Base-by-base conservation (phyloP, 768 basidiomycete species). In the Russula sp. region DNA sequence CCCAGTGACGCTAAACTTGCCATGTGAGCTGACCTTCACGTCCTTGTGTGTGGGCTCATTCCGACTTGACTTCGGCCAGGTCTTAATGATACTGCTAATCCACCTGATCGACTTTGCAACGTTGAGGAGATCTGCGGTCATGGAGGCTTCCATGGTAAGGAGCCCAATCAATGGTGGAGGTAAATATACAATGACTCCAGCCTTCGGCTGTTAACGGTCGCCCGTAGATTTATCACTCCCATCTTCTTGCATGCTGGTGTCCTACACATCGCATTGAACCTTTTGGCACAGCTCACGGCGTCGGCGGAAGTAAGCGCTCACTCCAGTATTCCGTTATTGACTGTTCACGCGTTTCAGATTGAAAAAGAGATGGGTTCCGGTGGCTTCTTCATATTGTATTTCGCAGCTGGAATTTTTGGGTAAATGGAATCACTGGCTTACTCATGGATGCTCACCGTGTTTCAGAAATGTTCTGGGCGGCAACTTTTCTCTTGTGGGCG, bases 211-310 rank as follows among this genome's bases (percentile, higher is more conserved):
- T 51, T 66, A 40, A 45, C 49, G 16, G 32, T 45, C 34, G 59
- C 62, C 32, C 49, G 52, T 68, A 89, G 91, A 66, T 68, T 69
- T 11, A 69, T 67, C 31, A 68, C 68, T 5, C 68, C 94, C 9
- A 89, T 96, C 55, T 97, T 98, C 71, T 75, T 98, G 6, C 96
- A 98, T 68, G 97, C 93, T 11, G 96, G 96, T n/a, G 79, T 99
- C 61, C 79, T 99, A n/a, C 96, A 99, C 72, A 79, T 96, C 40
- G 67, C 88, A 4, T 71, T 99, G 64, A 99, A 99, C 71, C 89
- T 98, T 86, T 72, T 95, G 34, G 94, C 88, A 14, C 95, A 96
- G 69, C 72, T 89, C 61, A 84, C 82, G 0, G 76, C 89, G n/a
- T 88, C 87, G 7, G 89, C 87, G 40, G 86, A 90, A 75, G 91